Conservation (phyloP, 139 green algal genomes). For the Coelastrella sp. region DNA sequence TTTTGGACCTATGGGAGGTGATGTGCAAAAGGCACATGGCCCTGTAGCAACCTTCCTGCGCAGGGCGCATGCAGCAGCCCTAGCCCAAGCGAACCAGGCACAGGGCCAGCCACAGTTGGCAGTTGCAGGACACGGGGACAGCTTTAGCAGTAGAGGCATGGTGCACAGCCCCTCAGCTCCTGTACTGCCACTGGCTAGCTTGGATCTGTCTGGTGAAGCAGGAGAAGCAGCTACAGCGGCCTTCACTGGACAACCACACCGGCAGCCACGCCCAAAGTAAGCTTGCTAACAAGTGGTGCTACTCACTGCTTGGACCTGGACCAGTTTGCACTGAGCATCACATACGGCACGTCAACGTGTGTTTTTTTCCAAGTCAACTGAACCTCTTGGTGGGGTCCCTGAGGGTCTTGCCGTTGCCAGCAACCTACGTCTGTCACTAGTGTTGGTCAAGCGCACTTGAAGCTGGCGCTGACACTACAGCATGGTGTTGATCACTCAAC, state of each 20-base stretch:
- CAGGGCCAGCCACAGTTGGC: background rate
- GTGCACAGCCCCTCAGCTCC: conserved; percentile 32
- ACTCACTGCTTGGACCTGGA: no score
- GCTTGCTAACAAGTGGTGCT: background rate
- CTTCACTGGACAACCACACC: background rate
- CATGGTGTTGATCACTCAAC: background rate
- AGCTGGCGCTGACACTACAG: no score
- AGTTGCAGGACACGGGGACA: background rate
- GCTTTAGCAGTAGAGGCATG: conserved; percentile 3
- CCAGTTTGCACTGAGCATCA: background rate
- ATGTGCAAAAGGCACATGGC: conserved; percentile 64
- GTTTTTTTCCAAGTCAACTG: background rate
- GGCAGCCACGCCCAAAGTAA: conserved; percentile 23
- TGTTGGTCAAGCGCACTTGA: no score
- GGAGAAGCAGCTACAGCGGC: conserved; percentile 6
- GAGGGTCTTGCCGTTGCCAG: no score
- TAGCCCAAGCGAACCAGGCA: background rate
- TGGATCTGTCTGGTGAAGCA: conserved; percentile 25
- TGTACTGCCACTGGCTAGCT: conserved; percentile 31
- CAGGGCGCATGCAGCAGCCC: conserved; percentile 10
- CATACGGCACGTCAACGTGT: background rate
- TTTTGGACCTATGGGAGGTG: conserved; percentile 76
- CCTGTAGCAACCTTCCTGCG: conserved; percentile 37
- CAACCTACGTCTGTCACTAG: no score
- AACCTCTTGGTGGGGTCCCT: no score